These are phyloP conservation scores for Aspergillus floridensis DNA, from an alignment of 2,329 filamentous ascomycete species.

Conservation along the genomic window DNA sequence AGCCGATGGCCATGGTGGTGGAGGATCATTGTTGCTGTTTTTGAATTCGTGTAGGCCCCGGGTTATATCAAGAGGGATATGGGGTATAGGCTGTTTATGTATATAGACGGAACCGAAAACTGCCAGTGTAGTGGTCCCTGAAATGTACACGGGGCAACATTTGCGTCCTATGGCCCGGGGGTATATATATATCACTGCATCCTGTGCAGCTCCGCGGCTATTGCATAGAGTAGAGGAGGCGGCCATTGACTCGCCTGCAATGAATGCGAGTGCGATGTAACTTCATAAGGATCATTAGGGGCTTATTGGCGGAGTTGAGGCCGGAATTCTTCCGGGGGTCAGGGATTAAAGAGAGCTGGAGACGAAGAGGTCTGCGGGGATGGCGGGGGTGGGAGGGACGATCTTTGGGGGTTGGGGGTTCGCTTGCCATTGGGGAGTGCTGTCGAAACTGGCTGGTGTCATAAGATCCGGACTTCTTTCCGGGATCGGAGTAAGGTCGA, in stretches of 20 bases:
- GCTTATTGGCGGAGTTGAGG: background rate
- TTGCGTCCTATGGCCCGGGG: too few relatives aligned
- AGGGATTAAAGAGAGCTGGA: background rate
- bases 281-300: background rate
- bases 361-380: background rate
- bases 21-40: background rate
- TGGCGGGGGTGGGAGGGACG: background rate
- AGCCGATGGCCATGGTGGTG: background rate
- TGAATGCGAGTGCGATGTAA: background rate
- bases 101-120: too few relatives aligned
- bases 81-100: too few relatives aligned
- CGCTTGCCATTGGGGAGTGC: too few relatives aligned
- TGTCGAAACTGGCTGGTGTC: background rate
- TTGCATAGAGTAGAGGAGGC: background rate
- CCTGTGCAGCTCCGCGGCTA: too few relatives aligned
- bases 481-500: background rate
- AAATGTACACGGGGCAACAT: too few relatives aligned
- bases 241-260: background rate
- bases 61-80: too few relatives aligned
- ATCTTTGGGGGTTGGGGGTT: background rate
- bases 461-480: background rate
- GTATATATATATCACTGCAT: too few relatives aligned
- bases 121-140: too few relatives aligned
- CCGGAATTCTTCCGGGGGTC: background rate
- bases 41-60: background rate